Evolutionary conservation across 2,329 filamentous ascomycete species (phyloP).

Genomic region (Botrytis aclada): DNA sequence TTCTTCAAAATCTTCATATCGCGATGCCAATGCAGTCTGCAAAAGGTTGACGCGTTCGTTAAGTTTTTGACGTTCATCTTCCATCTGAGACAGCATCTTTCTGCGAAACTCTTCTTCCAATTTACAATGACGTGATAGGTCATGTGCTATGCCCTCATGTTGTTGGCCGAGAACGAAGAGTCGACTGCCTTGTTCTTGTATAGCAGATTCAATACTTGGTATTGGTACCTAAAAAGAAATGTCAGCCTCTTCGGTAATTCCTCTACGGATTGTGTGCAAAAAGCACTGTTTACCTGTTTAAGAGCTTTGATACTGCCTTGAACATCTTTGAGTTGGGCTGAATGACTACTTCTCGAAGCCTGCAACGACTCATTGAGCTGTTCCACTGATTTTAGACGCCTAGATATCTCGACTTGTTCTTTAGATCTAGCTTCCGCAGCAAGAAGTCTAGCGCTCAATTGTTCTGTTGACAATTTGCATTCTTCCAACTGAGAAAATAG

Average conservation of each 20-base stretch:
- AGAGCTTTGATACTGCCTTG: not conserved
- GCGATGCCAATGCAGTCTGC: constrained; percentile 3
- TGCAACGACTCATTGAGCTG: not conserved
- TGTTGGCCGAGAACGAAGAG: not conserved
- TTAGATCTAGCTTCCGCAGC: not conserved
- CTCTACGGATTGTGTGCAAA: not conserved
- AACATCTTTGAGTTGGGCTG: not conserved
- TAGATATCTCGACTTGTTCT: not conserved
- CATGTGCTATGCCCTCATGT: not conserved
- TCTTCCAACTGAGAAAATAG: not conserved
- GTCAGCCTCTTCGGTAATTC: not conserved
- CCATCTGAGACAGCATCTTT: constrained; percentile 3
- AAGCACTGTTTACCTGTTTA: constrained; percentile 10
- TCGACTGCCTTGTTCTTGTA: not conserved
- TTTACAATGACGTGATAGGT: constrained; percentile 8
- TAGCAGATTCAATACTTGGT: not conserved
- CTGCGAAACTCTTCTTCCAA: not conserved
- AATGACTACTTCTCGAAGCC: not conserved
- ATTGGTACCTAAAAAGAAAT: not conserved
- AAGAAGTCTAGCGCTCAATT: constrained; percentile 1
- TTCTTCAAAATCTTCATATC: constrained; percentile 5
- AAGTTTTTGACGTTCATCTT: not conserved
- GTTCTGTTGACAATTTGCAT: not conserved
- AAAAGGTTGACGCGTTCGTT: not conserved
- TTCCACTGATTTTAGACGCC: not conserved